These are phyloP conservation scores for Streptanthus diversifolius DNA, from an alignment of 345 rosid genomes.

Conservation along the genomic window DNA sequence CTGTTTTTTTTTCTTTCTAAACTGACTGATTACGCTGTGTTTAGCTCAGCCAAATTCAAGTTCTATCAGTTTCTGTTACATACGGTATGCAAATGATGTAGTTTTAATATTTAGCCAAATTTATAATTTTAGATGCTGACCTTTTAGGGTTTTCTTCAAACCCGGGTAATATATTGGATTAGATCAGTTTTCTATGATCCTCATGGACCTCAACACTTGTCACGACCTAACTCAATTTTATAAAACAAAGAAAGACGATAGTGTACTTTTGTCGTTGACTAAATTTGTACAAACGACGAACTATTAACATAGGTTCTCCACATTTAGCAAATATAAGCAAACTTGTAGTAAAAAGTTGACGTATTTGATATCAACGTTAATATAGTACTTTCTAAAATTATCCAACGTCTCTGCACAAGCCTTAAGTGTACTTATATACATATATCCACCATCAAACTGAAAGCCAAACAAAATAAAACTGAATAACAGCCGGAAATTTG, in stretches of 20 bases:
- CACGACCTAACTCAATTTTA: not conserved
- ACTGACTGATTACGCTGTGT: too few species aligned
- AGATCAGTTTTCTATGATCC: not conserved
- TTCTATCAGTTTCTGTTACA: not conserved
- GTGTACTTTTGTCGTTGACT: not conserved
- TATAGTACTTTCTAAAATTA: conserved; percentile 13
- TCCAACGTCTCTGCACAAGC: not conserved
- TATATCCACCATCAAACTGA: not conserved
- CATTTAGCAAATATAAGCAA: not conserved
- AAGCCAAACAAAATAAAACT: not conserved
- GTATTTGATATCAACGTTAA: not conserved
- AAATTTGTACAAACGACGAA: conserved; percentile 10
- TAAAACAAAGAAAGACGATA: conserved; percentile 14
- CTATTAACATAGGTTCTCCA: not conserved
- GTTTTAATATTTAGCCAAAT: not conserved
- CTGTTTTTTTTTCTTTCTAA: too few species aligned
- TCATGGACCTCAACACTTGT: not conserved
- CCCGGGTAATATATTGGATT: not conserved
- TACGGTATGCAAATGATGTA: not conserved
- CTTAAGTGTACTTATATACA: not conserved
- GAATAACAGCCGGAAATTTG: not conserved
- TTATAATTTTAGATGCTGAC: not conserved
- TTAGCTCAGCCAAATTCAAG: not conserved
- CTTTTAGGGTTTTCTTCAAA: not conserved
- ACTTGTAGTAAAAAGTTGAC: not conserved